phyloP scores from a whole-genome alignment of 1,284 basidiomycete genomes.

The Moesziomyces sp. region DNA sequence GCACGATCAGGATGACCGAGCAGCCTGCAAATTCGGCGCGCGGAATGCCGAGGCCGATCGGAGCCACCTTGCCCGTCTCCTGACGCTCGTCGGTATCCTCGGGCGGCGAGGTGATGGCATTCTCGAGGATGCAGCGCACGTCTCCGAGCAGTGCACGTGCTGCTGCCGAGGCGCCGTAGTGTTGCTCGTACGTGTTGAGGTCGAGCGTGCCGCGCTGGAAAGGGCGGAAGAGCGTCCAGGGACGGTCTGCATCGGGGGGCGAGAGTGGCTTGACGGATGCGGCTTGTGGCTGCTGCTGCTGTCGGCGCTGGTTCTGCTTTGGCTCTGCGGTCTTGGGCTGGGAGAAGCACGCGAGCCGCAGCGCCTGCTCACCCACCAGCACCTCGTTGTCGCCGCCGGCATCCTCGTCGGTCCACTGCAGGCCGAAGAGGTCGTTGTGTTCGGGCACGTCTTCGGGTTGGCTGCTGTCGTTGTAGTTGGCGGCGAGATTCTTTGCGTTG shows the following conservation, averaged over 20 bases:
- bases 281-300: conserved; percentile 31
- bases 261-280: conserved; percentile 33
- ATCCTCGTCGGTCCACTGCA: conserved; percentile 60
- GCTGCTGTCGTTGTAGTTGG: conserved; percentile 63
- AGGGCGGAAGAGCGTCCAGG: conserved; percentile 64
- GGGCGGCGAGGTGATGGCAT: conserved; percentile 59
- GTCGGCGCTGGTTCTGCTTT: conserved; percentile 30
- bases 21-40: conserved; percentile 68
- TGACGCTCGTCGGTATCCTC: conserved; percentile 41
- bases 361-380: conserved; percentile 60
- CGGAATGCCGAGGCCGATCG: conserved; percentile 62
- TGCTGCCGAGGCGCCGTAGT: conserved; percentile 57
- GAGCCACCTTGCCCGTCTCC: conserved; percentile 30
- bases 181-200: conserved; percentile 54
- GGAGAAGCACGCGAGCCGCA: conserved; percentile 60
- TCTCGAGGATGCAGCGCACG: conserved; percentile 54
- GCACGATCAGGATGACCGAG: conserved; percentile 88
- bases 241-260: conserved; percentile 22
- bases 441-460: conserved; percentile 58
- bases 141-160: conserved; percentile 59
- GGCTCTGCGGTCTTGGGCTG: conserved; percentile 43
- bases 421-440: conserved; percentile 65
- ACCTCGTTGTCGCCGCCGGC: conserved; percentile 41
- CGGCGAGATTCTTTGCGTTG: conserved; percentile 60
- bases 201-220: conserved; percentile 60